phyloP scores from a whole-genome alignment of 2,329 filamentous ascomycete genomes.

The Fusarium lateritium region DNA sequence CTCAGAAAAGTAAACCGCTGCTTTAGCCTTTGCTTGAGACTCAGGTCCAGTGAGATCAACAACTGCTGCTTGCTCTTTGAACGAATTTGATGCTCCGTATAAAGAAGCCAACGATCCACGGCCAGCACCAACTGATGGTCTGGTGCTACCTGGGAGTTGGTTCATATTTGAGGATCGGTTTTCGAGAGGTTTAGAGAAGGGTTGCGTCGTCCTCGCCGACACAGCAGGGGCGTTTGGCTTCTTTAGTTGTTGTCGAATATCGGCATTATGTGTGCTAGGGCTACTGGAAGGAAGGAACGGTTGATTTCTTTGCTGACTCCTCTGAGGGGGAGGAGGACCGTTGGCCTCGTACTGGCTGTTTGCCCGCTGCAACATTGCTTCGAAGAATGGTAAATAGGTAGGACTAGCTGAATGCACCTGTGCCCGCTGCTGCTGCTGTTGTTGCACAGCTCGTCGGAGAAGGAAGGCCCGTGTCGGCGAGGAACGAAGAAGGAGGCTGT shows the following conservation, averaged over 20 bases:
- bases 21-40: constrained; percentile 47
- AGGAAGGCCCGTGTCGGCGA: constrained; percentile 54
- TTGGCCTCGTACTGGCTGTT: constrained; percentile 58
- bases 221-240: constrained; percentile 58
- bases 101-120: constrained; percentile 58
- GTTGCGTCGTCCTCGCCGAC: constrained; percentile 58
- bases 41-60: constrained; percentile 56
- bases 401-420: constrained; percentile 44
- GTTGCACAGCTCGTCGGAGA: constrained; percentile 43
- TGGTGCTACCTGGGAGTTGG: constrained; percentile 36
- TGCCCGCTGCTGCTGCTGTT: constrained; percentile 31
- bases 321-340: constrained; percentile 51
- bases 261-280: constrained; percentile 60
- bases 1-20: constrained; percentile 75
- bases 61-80: constrained; percentile 53
- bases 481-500: constrained; percentile 53
- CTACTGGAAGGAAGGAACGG: constrained; percentile 72
- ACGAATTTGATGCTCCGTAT: constrained; percentile 64
- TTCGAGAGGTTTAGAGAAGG: constrained; percentile 47
- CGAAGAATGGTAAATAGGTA: constrained; percentile 31
- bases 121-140: constrained; percentile 21
- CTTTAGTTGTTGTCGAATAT: constrained; percentile 67
- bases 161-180: constrained; percentile 54
- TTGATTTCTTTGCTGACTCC: constrained; percentile 59
- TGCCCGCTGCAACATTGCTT: constrained; percentile 56